phyloP scores from a whole-genome alignment of 768 basidiomycete genomes.

The Megacollybia marginata region DNA sequence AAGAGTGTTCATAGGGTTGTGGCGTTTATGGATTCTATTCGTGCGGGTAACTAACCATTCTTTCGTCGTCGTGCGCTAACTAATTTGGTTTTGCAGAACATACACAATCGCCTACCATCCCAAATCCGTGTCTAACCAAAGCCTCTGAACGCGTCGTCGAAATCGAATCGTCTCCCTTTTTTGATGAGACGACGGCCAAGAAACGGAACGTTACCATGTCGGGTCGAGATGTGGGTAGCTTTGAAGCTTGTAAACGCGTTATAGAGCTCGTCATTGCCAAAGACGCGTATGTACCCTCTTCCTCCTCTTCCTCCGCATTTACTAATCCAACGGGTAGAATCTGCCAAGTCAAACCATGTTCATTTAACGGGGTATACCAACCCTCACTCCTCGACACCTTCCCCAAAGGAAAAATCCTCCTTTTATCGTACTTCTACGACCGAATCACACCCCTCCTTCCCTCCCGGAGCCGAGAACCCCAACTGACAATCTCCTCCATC shows the following conservation, averaged over 20 bases:
- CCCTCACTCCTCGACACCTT: constrained; percentile 88
- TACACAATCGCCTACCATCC: too few species aligned
- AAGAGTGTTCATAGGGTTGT: too few species aligned
- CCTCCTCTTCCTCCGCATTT: neutral
- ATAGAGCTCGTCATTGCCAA: too few species aligned
- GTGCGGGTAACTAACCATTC: too few species aligned
- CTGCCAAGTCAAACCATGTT: constrained; percentile 90
- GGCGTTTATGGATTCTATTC: too few species aligned
- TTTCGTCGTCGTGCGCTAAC: too few species aligned
- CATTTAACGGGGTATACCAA: constrained; percentile 97
- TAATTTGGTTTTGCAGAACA: too few species aligned
- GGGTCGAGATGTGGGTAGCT: constrained; percentile 75
- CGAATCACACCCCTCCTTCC: too few species aligned
- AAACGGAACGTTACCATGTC: too few species aligned
- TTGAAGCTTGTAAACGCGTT: constrained; percentile 87
- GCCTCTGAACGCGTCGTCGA: constrained; percentile 58
- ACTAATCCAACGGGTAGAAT: constrained; percentile 34
- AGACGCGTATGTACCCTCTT: constrained; percentile 55
- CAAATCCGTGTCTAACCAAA: constrained; percentile 82
- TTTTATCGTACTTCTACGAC: too few species aligned
- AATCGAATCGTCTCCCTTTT: constrained; percentile 30
- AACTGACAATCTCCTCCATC: too few species aligned
- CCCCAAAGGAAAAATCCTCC: constrained; percentile 73
- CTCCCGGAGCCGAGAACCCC: too few species aligned
- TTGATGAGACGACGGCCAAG: constrained; percentile 54